Base-by-base conservation (phyloP, 768 basidiomycete species). In the Glaciozyma martinii region DNA sequence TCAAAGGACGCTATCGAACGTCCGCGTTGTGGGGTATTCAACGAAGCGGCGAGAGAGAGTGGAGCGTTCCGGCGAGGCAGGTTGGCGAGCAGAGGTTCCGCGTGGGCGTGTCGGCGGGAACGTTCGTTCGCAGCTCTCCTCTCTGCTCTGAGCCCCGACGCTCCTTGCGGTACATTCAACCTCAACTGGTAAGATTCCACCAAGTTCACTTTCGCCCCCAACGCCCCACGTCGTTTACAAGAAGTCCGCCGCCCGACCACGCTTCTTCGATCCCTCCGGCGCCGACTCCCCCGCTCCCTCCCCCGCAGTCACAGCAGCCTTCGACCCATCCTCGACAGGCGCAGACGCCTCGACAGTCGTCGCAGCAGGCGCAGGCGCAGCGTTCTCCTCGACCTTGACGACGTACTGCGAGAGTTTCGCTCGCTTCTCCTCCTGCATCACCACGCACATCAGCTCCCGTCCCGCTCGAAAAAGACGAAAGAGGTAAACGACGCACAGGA, bases 231-330 rank as follows among this genome's bases (percentile, higher is more conserved):
- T 2, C 12, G 16, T 21, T 70, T 76, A 89, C 71, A 90, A 77
- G 76, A 88, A 89, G 76, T 91, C 90, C 76, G 90, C 89, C 40
- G 90, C 90, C 70, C 88, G 80, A 55, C 89, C 87, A 55, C 90
- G 80, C 77, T 91, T 91, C 80, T 85, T 65, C 47, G 29, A 49
- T 13, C 50, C 58, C 44, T 57, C 59, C 10, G 19, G 27, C 37
- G 19, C 87, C 37, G 7, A 40, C 12, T 40, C 37, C 12, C 37
- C 37, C 12, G 37, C 37, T 40, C 37, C 37, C 37, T 40, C 37
- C 15, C 33, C 33, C 10, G 10, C 37, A 40, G 37, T 13, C 37
- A 40, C 37, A 40, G 5, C 37, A 40, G 12, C 37, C 37, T 12
- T 40, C 37, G 37, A 40, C 37, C 10, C 15, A 13, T 40, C 37